A percentile compares a stretch with the other conserved stretches of the same genome.
Conservation (phyloP, 768 basidiomycete species). For the Crepidotus variabilis region DNA sequence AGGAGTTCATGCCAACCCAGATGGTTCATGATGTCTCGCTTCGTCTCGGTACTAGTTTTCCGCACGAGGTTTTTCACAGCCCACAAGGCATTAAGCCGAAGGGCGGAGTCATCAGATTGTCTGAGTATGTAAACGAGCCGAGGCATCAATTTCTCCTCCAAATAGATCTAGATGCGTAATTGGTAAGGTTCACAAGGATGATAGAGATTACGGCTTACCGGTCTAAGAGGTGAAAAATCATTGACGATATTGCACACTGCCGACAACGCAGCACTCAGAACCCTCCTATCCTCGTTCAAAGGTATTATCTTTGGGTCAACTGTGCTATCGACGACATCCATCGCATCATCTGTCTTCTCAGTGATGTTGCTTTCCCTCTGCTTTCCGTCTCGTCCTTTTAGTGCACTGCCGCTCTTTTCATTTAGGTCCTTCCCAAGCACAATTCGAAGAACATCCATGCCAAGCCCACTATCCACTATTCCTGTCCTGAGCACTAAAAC, state of each 20-base stretch:
- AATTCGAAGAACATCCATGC: slow-evolving; percentile 63
- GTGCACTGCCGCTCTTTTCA: slow-evolving; percentile 11
- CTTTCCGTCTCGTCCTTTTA: slow-evolving; percentile 1
- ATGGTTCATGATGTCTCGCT: slow-evolving; percentile 60
- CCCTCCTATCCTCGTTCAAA: slow-evolving; percentile 61
- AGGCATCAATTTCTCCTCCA: slow-evolving; percentile 65
- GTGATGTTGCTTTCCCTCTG: slow-evolving; percentile 12
- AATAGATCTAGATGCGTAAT: slow-evolving; percentile 41
- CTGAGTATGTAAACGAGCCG: slow-evolving; percentile 58
- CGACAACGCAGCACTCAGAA: slow-evolving; percentile 65
- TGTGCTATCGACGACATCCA: slow-evolving; percentile 7
- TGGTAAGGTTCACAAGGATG: not conserved
- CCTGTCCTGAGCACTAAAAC: slow-evolving; percentile 81
- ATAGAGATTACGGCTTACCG: slow-evolving; percentile 39
- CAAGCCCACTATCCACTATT: slow-evolving; percentile 79
- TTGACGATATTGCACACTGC: slow-evolving; percentile 84
- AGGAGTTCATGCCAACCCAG: slow-evolving; percentile 64
- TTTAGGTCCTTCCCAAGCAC: slow-evolving; percentile 23
- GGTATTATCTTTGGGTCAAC: not conserved
- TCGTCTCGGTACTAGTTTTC: slow-evolving; percentile 57
- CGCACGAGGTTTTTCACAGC: slow-evolving; percentile 80
- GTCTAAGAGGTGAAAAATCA: slow-evolving; percentile 78
- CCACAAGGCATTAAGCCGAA: slow-evolving; percentile 78
- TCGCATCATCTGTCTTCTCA: slow-evolving; percentile 28
- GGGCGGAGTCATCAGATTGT: slow-evolving; percentile 44